Base-by-base conservation (phyloP, 2,329 filamentous ascomycete genomes). In the Lecanicillium sp. region DNA sequence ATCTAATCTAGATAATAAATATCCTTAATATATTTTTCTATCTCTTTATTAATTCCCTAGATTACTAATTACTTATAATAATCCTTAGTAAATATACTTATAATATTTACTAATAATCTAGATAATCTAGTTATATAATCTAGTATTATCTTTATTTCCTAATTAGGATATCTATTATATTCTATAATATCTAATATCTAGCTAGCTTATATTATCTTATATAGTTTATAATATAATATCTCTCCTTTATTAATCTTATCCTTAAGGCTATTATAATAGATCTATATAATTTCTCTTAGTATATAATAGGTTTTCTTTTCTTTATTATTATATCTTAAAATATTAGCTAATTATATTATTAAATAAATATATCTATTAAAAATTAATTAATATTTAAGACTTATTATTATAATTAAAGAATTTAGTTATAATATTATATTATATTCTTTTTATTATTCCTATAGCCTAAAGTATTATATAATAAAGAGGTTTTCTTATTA, bases 151-250 rank as follows among this genome's bases (percentile, higher is more conserved):
- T 13, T 28, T 13, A 13, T 13, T 8, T 28, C 25, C 25, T 28
- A 28, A 28, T 28, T 28, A 28, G 25, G 25, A 8, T 28, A 28
- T 28, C 8, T 28, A 8, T 8, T 8, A 13, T 28, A 8, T 28
- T 28, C 8, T 13, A 8, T 28, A 13, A 8, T 13, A 8, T 28
- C 8, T 13, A 13, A 13, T n/a, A n/a, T n/a, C n/a, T n/a, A n/a
- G n/a, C n/a, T n/a, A n/a, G n/a, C n/a, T n/a, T n/a, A n/a, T n/a
- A 8, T 28, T 13, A 28, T 28, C 8, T 28, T 8, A 13, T 28
- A 28, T 8, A 8, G 13, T 29, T 36, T 36, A 36, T 36, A 36
- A 27, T 36, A 27, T 36, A 36, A 36, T 27, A 36, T 14, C 22
- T n/a, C 34, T 29, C 16, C 22, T 29, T 16, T 28, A 27, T 27